phyloP scores from a whole-genome alignment of 148 eudicot species.

The Camellia japonica region DNA sequence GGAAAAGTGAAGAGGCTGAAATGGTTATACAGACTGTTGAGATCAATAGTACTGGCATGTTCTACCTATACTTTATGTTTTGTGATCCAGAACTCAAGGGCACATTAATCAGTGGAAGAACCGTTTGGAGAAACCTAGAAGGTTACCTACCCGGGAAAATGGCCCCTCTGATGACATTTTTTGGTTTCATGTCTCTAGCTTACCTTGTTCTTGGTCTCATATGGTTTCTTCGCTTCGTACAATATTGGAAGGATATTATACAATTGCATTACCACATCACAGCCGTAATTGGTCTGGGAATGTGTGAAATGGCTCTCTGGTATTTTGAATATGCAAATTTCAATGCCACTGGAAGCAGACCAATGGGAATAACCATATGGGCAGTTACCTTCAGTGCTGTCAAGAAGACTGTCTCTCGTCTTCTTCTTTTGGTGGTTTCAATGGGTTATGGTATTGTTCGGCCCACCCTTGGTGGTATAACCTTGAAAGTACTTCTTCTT shows the following conservation, averaged over 20 bases:
- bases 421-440: slow-evolving; percentile 88
- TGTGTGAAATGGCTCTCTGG: slow-evolving; percentile 99
- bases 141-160: slow-evolving; percentile 92
- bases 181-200: slow-evolving; percentile 78
- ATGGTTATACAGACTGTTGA: slow-evolving; percentile 56
- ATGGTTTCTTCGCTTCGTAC: slow-evolving; percentile 76
- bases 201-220: slow-evolving; percentile 80
- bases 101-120: slow-evolving; percentile 71
- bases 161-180: slow-evolving; percentile 86
- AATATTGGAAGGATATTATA: slow-evolving; percentile 83
- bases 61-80: slow-evolving; percentile 78
- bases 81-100: slow-evolving; percentile 81
- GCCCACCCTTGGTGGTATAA: slow-evolving; percentile 83
- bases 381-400: slow-evolving; percentile 88
- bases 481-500: slow-evolving; percentile 63
- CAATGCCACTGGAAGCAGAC: slow-evolving; percentile 76
- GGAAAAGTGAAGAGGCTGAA: slow-evolving; percentile 49
- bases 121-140: slow-evolving; percentile 91
- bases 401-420: slow-evolving; percentile 82
- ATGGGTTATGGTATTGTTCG: slow-evolving; percentile 97
- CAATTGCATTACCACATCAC: slow-evolving; percentile 90
- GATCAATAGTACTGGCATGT: slow-evolving; percentile 82
- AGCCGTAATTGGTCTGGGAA: slow-evolving; percentile 87
- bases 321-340: slow-evolving; percentile 87
- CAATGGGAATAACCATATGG: slow-evolving; percentile 92